A percentile compares a stretch with the other conserved stretches of the same genome.
Evolutionary conservation across 306 rosid genomes (phyloP).

Genomic region (Lablab purpureus): DNA sequence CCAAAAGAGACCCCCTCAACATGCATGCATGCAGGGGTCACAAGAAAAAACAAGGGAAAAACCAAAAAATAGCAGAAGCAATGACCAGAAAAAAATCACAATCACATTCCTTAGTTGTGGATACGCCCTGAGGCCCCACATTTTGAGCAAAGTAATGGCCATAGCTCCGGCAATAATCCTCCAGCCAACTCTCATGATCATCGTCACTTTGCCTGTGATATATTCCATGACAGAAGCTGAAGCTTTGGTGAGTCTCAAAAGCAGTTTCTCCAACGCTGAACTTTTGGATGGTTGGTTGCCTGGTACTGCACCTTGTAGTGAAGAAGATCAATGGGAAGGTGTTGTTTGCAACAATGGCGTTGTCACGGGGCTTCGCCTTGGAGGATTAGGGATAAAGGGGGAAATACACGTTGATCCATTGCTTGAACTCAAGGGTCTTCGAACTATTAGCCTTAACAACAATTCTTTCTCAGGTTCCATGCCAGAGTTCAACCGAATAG

Average conservation of each 20-base stretch:
- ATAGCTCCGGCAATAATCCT: slow-evolving; percentile 45
- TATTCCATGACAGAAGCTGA: slow-evolving; percentile 61
- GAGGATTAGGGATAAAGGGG: slow-evolving; percentile 58
- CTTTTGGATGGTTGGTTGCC: slow-evolving; percentile 58
- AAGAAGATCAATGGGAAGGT: slow-evolving; percentile 60
- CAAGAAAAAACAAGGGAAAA: slow-evolving; percentile 33
- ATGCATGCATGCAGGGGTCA: slow-evolving; percentile 52
- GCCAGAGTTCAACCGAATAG: slow-evolving; percentile 64
- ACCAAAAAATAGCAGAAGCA: slow-evolving; percentile 32
- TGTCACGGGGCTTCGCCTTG: slow-evolving; percentile 67
- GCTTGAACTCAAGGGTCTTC: slow-evolving; percentile 53
- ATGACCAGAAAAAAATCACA: slow-evolving; percentile 42
- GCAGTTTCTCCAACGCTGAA: slow-evolving; percentile 51
- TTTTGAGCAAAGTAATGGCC: slow-evolving; percentile 61
- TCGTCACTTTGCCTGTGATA: slow-evolving; percentile 26
- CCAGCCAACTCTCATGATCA: slow-evolving; percentile 39
- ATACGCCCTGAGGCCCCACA: slow-evolving; percentile 14
- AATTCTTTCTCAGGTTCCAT: slow-evolving; percentile 73
- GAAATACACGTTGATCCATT: slow-evolving; percentile 56
- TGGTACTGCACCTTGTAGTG: slow-evolving; percentile 53
- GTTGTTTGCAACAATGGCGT: slow-evolving; percentile 54
- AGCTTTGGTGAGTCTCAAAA: slow-evolving; percentile 65
- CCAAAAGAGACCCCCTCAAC: slow-evolving; percentile 41
- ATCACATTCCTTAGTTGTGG: slow-evolving; percentile 39
- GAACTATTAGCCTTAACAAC: slow-evolving; percentile 61